phyloP scores from a whole-genome alignment of 768 basidiomycete genomes.

The Piloderma croceum region DNA sequence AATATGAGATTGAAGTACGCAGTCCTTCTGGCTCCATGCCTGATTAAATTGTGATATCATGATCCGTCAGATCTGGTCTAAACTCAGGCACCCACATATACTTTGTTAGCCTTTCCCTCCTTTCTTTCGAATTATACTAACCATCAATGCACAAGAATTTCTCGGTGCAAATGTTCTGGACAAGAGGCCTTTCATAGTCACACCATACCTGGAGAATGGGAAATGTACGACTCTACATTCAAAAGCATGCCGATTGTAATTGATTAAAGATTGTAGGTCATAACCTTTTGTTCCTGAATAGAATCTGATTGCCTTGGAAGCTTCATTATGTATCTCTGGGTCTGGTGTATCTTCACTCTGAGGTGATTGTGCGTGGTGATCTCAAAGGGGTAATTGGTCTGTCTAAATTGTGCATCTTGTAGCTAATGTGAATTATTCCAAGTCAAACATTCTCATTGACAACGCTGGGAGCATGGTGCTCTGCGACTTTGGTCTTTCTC shows the following conservation, averaged over 20 bases:
- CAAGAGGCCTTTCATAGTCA: constrained; percentile 17
- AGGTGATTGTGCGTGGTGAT: constrained; percentile 5
- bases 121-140: too few species aligned
- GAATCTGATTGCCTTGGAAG: background rate
- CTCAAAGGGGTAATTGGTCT: background rate
- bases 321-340: constrained; percentile 2
- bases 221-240: constrained; percentile 10
- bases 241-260: constrained; percentile 1
- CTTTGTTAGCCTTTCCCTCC: too few species aligned
- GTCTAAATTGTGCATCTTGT: too few species aligned
- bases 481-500: constrained; percentile 13
- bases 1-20: too few species aligned
- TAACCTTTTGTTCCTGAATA: background rate
- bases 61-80: too few species aligned
- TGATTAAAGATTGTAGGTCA: background rate
- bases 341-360: constrained; percentile 9
- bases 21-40: too few species aligned
- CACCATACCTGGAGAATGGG: constrained; percentile 10
- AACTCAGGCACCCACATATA: too few species aligned
- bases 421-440: too few species aligned
- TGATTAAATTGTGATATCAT: too few species aligned
- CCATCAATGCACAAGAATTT: too few species aligned
- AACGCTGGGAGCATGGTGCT: constrained; percentile 8
- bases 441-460: constrained; percentile 12
- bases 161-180: too few species aligned